Evolutionary conservation across 805 yeast species (phyloP).

Genomic region (Zygoascus flipseniorum): DNA sequence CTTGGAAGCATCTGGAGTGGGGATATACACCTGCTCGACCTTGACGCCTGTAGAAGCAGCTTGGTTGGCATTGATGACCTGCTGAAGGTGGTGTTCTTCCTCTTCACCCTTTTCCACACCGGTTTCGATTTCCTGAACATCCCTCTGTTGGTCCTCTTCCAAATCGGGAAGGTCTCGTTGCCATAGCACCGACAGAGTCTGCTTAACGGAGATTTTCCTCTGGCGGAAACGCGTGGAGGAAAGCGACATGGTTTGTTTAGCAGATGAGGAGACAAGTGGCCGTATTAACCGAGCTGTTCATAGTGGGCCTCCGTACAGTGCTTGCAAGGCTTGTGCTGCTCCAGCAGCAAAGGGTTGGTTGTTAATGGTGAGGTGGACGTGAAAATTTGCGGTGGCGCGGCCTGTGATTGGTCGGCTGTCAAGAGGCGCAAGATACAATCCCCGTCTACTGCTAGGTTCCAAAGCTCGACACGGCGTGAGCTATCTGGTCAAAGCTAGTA

Average conservation of each 20-base stretch:
- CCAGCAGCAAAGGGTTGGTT: not conserved
- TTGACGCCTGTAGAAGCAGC: constrained; percentile 45
- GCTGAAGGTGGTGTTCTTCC: constrained; percentile 91
- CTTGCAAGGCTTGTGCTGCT: not conserved
- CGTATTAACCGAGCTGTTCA: not conserved
- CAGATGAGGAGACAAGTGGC: not conserved
- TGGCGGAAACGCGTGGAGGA: constrained; percentile 70
- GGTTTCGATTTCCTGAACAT: constrained; percentile 82
- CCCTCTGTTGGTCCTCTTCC: constrained; percentile 76
- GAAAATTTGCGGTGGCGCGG: not conserved
- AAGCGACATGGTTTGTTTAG: not conserved
- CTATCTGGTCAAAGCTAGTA: too few relatives aligned
- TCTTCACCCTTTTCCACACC: constrained; percentile 98
- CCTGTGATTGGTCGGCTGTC: not conserved
- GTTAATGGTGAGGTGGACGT: not conserved
- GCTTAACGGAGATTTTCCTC: constrained; percentile 89
- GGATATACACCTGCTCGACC: constrained; percentile 64
- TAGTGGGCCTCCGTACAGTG: not conserved
- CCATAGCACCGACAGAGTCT: constrained; percentile 65
- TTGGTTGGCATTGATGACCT: constrained; percentile 74
- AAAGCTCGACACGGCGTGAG: too few relatives aligned
- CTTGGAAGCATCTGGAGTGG: constrained; percentile 91
- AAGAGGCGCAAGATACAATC: too few relatives aligned
- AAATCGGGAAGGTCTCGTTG: constrained; percentile 75
- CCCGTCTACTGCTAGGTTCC: too few relatives aligned